Evolutionary conservation across 1,284 basidiomycete genomes (phyloP).

Genomic region (Amylostereum areolatum): DNA sequence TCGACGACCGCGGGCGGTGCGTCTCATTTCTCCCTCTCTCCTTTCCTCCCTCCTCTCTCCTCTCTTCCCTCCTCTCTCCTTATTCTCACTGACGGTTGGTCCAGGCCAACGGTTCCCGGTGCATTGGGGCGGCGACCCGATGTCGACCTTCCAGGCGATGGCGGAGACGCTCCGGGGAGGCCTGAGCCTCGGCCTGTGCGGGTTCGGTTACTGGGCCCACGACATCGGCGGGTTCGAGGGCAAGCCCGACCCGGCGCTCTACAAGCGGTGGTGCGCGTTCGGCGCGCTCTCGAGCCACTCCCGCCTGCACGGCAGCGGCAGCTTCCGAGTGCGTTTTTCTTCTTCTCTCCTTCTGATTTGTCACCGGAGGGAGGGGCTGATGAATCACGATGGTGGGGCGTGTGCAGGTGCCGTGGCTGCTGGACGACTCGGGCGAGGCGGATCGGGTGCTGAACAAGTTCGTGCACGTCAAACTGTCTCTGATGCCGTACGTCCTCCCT

Average conservation of each 20-base stretch:
- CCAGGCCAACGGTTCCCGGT: too few species aligned
- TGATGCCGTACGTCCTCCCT: conserved; percentile 73
- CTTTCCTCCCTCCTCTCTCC: too few species aligned
- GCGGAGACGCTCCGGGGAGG: too few species aligned
- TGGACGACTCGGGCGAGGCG: conserved; percentile 69
- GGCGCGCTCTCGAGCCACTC: conserved; percentile 69
- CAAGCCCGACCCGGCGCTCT: conserved; percentile 62
- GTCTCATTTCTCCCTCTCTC: too few species aligned
- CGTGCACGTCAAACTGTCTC: conserved; percentile 57
- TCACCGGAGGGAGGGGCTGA: conserved; percentile 63
- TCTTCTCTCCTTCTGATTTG: conserved; percentile 74
- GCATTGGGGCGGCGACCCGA: too few species aligned
- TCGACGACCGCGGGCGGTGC: too few species aligned
- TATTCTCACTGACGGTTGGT: too few species aligned
- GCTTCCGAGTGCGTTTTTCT: too few species aligned
- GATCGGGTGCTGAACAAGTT: conserved; percentile 60
- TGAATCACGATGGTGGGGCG: too few species aligned
- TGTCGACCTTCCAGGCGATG: too few species aligned
- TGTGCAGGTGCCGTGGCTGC: too few species aligned
- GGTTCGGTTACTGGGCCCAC: conserved; percentile 70
- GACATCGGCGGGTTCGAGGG: conserved; percentile 76
- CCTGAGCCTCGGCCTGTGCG: conserved; percentile 59
- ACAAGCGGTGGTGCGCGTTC: conserved; percentile 72
- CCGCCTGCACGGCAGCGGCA: conserved; percentile 66
- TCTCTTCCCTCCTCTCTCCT: too few species aligned